Evolutionary conservation across 176 grass and related monocot genomes (phyloP).

Genomic region (Stipa capillata): DNA sequence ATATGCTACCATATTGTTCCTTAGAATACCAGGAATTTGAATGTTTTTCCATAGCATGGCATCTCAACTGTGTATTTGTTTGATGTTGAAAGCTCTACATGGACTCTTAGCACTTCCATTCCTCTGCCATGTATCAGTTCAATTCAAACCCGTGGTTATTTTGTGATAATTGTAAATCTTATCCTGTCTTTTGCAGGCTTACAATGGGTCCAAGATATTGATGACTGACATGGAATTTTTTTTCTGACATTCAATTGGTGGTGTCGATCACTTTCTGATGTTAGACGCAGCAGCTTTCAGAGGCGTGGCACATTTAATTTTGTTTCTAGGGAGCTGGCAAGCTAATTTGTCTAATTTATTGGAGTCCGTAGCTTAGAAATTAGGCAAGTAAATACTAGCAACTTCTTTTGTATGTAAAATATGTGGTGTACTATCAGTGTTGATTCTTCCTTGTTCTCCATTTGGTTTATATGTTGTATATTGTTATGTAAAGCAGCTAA

Average conservation of each 20-base stretch:
- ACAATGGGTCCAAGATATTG: slow-evolving; percentile 46
- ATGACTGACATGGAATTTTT: slow-evolving; percentile 42
- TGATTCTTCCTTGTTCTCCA: not conserved
- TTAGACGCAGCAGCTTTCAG: slow-evolving; percentile 12
- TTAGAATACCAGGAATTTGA: not conserved
- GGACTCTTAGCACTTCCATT: not conserved
- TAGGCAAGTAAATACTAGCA: slow-evolving; percentile 12
- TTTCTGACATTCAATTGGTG: slow-evolving; percentile 29
- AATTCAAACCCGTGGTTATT: not conserved
- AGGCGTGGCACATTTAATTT: slow-evolving; percentile 25
- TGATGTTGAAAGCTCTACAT: not conserved
- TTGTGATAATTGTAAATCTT: not conserved
- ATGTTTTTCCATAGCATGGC: not conserved
- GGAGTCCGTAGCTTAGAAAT: slow-evolving; percentile 8
- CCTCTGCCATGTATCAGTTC: not conserved
- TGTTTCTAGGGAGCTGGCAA: slow-evolving; percentile 23
- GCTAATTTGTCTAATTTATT: slow-evolving; percentile 9
- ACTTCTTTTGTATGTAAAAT: slow-evolving; percentile 33
- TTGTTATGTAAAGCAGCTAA: slow-evolving; percentile 25
- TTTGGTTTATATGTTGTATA: slow-evolving; percentile 17
- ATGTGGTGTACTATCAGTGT: not conserved
- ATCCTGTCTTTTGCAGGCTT: slow-evolving; percentile 37
- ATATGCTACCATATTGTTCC: not conserved
- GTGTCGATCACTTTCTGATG: slow-evolving; percentile 7
- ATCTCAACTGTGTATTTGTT: not conserved